These are phyloP conservation scores for Physaria fendleri DNA, from an alignment of 345 rosid genomes.

Conservation along the genomic window DNA sequence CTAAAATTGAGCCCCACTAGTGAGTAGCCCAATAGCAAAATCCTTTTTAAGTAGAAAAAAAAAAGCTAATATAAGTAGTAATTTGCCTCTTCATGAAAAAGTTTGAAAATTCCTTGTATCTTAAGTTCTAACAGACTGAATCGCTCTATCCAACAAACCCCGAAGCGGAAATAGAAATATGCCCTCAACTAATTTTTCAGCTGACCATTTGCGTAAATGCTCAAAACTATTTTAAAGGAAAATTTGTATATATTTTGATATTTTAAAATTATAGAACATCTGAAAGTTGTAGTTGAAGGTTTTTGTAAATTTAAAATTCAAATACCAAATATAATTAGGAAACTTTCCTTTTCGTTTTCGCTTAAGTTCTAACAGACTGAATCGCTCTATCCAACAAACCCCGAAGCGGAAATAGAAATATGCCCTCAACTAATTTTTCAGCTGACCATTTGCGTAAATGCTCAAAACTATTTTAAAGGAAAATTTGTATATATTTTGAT, in stretches of 20 bases:
- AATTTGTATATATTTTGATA: not conserved
- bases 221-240: not conserved
- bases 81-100: no score
- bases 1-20: no score
- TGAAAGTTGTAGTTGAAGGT: not conserved
- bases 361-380: conserved; percentile 12
- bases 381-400: not conserved
- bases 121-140: conserved; percentile 12
- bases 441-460: conserved; percentile 7
- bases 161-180: conserved; percentile 2
- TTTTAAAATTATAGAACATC: not conserved
- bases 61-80: no score
- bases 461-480: not conserved
- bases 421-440: not conserved
- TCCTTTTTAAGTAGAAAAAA: no score
- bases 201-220: conserved; percentile 6
- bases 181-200: not conserved
- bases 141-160: not conserved
- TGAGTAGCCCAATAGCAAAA: no score
- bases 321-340: not conserved
- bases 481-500: not conserved
- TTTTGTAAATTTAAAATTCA: not conserved
- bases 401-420: conserved; percentile 1
- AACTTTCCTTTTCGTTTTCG: not conserved
- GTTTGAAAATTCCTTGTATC: conserved; percentile 16